phyloP scores from a whole-genome alignment of 495 filamentous ascomycete genomes.

The Saxispiralis lemnorum region DNA sequence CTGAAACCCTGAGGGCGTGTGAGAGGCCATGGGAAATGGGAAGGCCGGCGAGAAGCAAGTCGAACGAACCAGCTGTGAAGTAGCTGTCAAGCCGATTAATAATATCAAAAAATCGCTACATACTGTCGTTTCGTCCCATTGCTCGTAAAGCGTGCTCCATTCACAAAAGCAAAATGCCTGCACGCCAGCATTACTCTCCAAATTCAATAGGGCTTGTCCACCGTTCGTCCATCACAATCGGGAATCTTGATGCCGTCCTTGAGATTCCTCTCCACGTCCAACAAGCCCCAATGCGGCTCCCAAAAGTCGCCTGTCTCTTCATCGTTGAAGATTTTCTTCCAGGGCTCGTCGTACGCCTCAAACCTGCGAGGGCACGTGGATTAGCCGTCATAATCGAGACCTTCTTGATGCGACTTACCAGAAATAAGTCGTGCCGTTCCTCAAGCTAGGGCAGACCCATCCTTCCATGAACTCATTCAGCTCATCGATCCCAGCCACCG shows the following conservation, averaged over 20 bases:
- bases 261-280: slow-evolving; percentile 71
- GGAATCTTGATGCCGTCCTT: slow-evolving; percentile 78
- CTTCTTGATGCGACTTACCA: slow-evolving; percentile 35
- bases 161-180: no score
- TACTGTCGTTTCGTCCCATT: no score
- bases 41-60: no score
- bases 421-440: slow-evolving; percentile 77
- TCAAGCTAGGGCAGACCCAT: slow-evolving; percentile 67
- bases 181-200: no score
- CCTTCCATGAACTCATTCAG: slow-evolving; percentile 75
- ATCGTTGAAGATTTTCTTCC: slow-evolving; percentile 63
- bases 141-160: no score
- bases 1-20: no score
- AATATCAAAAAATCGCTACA: no score
- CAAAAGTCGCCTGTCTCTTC: slow-evolving; percentile 40
- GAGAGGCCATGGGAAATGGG: no score
- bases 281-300: slow-evolving; percentile 88
- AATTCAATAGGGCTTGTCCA: slow-evolving; percentile 1
- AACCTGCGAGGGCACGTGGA: slow-evolving; percentile 36
- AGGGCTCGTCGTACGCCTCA: slow-evolving; percentile 87
- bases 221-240: slow-evolving; percentile 55
- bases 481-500: slow-evolving; percentile 62
- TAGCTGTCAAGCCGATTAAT: no score
- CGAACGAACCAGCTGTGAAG: no score
- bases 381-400: slow-evolving; percentile 5